phyloP scores from a whole-genome alignment of 257 asterid genomes.

The Nemophila menziesii region DNA sequence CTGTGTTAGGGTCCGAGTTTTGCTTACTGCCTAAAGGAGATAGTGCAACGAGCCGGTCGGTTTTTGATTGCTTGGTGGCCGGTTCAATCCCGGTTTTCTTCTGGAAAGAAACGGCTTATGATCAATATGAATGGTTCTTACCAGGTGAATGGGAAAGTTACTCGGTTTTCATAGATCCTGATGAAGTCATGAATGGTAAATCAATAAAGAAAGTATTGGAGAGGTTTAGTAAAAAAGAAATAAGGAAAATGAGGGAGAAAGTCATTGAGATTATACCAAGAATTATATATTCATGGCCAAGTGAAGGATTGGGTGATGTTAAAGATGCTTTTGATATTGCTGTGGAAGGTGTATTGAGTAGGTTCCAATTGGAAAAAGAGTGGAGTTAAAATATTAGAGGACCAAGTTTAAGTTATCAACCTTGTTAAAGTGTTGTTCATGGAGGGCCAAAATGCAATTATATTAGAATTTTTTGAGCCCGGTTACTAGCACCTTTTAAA shows the following conservation, averaged over 20 bases:
- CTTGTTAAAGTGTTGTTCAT: too few species aligned
- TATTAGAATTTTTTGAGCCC: too few species aligned
- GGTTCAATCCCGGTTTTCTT: constrained; percentile 82
- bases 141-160: constrained; percentile 69
- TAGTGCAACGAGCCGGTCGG: constrained; percentile 45
- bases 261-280: constrained; percentile 31
- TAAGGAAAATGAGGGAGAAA: constrained; percentile 33
- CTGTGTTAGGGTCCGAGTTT: constrained; percentile 50
- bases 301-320: constrained; percentile 12
- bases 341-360: constrained; percentile 42
- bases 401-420: too few species aligned
- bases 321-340: constrained; percentile 39
- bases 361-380: constrained; percentile 48
- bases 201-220: constrained; percentile 34
- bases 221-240: constrained; percentile 27
- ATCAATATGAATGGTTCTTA: constrained; percentile 76
- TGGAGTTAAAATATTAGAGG: too few species aligned
- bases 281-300: constrained; percentile 18
- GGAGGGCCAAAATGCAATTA: too few species aligned
- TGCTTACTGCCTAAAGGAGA: constrained; percentile 82
- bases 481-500: too few species aligned
- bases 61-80: constrained; percentile 77
- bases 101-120: constrained; percentile 51
- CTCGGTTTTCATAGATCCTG: constrained; percentile 38
- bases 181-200: constrained; percentile 25